These are phyloP conservation scores for Kazachstania martiniae DNA, from an alignment of 805 yeast genomes.

Conservation along the genomic window DNA sequence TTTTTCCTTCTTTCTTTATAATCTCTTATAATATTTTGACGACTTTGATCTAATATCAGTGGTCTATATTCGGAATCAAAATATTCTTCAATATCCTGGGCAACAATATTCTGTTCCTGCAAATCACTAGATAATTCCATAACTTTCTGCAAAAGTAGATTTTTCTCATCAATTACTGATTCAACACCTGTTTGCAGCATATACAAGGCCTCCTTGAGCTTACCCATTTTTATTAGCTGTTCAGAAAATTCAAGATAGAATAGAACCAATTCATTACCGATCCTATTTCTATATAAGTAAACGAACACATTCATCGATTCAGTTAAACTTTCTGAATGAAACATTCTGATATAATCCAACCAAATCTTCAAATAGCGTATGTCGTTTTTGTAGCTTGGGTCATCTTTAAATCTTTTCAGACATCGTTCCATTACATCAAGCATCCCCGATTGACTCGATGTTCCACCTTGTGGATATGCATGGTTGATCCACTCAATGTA, in stretches of 20 bases:
- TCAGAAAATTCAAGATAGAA: slow-evolving; percentile 74
- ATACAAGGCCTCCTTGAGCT: slow-evolving; percentile 13
- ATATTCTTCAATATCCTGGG: too few species aligned
- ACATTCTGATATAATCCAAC: slow-evolving; percentile 55
- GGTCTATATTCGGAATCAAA: too few species aligned
- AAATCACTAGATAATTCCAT: too few species aligned
- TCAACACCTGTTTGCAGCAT: slow-evolving; percentile 27
- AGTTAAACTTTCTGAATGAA: slow-evolving; percentile 36
- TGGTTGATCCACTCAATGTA: slow-evolving; percentile 62
- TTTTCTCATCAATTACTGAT: too few species aligned
- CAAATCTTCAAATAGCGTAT: slow-evolving; percentile 69
- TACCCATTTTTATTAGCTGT: slow-evolving; percentile 10
- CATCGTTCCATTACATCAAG: slow-evolving; percentile 58
- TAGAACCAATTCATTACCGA: slow-evolving; percentile 54
- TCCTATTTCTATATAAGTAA: slow-evolving; percentile 58
- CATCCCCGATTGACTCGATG: slow-evolving; percentile 52
- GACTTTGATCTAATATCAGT: slow-evolving; percentile 1
- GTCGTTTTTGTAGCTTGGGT: slow-evolving; percentile 62
- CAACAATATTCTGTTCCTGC: too few species aligned
- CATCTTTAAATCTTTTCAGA: slow-evolving; percentile 56
- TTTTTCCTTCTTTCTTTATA: neutral
- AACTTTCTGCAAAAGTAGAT: slow-evolving; percentile 3
- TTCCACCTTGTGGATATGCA: slow-evolving; percentile 51
- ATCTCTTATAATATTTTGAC: neutral
- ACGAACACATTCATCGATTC: slow-evolving; percentile 63